Conservation (phyloP, 1,284 basidiomycete species). For the Pseudozyma thailandica region DNA sequence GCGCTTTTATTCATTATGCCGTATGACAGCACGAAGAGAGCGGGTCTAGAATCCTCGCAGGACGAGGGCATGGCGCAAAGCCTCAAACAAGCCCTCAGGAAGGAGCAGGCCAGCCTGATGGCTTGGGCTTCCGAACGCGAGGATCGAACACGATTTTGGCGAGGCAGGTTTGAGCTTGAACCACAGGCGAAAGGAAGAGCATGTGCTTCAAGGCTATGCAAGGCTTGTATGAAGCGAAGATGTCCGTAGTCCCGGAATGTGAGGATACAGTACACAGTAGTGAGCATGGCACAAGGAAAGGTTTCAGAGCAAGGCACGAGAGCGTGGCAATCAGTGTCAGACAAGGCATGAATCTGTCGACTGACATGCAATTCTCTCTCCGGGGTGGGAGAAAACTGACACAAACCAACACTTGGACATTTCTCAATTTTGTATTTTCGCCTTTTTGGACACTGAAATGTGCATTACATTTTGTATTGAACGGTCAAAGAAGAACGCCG, state of each 20-base stretch:
- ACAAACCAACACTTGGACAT: neutral
- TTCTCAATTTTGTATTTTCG: neutral
- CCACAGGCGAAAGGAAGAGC: neutral
- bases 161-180: conserved; percentile 1
- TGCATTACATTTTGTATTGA: neutral
- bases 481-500: conserved; percentile 32
- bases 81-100: neutral
- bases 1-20: conserved; percentile 8
- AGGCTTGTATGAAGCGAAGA: neutral
- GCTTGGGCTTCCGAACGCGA: conserved; percentile 4
- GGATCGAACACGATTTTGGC: conserved; percentile 8
- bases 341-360: conserved; percentile 7
- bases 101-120: neutral
- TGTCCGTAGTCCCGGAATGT: neutral
- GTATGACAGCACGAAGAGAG: conserved; percentile 29
- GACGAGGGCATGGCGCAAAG: neutral
- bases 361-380: neutral
- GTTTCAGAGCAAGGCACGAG: conserved; percentile 6
- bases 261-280: conserved; percentile 4
- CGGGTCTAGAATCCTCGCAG: neutral
- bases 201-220: conserved; percentile 8
- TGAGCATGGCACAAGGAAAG: conserved; percentile 3
- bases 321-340: conserved; percentile 6
- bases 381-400: conserved; percentile 21
- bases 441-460: too few species aligned